Conservation (phyloP, 2,329 filamentous ascomycete genomes). For the Colletotrichum sp. region DNA sequence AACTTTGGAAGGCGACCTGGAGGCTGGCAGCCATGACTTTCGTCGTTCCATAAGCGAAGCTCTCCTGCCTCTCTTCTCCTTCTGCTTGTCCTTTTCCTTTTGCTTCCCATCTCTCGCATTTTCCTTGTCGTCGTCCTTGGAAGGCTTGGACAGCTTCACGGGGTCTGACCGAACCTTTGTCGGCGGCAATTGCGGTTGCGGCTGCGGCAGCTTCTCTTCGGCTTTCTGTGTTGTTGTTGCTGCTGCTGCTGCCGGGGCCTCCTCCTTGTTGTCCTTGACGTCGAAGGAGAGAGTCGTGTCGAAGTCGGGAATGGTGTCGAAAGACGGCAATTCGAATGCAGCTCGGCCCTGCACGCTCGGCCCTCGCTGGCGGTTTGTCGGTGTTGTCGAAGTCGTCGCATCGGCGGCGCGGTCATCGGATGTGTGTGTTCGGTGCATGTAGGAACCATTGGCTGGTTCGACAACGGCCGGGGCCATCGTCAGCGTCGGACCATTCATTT, state of each 20-base stretch:
- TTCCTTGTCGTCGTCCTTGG: constrained; percentile 14
- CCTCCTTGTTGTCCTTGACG: constrained; percentile 30
- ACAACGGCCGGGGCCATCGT: constrained; percentile 43
- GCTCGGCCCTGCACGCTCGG: constrained; percentile 35
- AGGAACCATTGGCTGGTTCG: constrained; percentile 27
- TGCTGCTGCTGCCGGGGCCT: constrained; percentile 6
- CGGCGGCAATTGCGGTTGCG: neutral
- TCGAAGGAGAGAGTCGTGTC: constrained; percentile 50
- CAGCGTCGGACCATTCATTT: constrained; percentile 39
- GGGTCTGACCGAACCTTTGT: neutral
- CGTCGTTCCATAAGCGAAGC: constrained; percentile 54
- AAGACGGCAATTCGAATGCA: constrained; percentile 57
- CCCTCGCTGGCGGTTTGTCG: constrained; percentile 21
- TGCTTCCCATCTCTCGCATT: constrained; percentile 15
- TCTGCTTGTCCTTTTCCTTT: constrained; percentile 11
- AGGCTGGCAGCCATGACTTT: constrained; percentile 57
- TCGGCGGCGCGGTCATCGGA: constrained; percentile 30
- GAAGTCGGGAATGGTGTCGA: constrained; percentile 56
- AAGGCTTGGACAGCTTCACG: neutral
- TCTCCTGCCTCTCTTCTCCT: constrained; percentile 36
- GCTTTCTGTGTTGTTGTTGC: constrained; percentile 19
- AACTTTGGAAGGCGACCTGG: constrained; percentile 46
- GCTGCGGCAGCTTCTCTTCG: constrained; percentile 25
- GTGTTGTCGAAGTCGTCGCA: neutral
- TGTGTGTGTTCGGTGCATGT: constrained; percentile 39